phyloP scores from a whole-genome alignment of 257 asterid species.

The Pogostemon cablin region DNA sequence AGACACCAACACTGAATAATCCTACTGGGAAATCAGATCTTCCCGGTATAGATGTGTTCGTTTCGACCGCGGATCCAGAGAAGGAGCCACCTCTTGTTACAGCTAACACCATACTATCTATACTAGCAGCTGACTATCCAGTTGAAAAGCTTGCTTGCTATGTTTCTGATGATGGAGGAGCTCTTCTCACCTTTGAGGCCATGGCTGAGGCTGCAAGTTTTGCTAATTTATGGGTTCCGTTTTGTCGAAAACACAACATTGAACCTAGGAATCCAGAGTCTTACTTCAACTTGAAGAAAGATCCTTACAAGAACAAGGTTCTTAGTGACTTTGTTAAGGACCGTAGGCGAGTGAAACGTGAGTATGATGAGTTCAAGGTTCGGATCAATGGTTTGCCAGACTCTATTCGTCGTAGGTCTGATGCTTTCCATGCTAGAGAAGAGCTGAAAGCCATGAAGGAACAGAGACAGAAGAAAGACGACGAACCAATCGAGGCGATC shows the following conservation, averaged over 20 bases:
- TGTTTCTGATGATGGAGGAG: constrained; percentile 83
- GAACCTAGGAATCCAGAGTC: constrained; percentile 76
- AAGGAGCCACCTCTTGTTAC: constrained; percentile 86
- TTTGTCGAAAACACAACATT: constrained; percentile 71
- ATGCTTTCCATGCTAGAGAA: constrained; percentile 73
- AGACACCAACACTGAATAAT: constrained; percentile 53
- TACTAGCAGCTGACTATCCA: constrained; percentile 68
- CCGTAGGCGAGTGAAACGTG: constrained; percentile 72
- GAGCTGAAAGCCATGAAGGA: constrained; percentile 65
- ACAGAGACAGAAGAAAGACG: constrained; percentile 64
- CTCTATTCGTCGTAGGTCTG: constrained; percentile 69
- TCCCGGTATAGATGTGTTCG: constrained; percentile 68
- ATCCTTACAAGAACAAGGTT: constrained; percentile 72
- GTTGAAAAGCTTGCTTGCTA: constrained; percentile 77
- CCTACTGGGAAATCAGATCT: constrained; percentile 78
- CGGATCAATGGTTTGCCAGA: constrained; percentile 69
- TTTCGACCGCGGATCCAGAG: constrained; percentile 81
- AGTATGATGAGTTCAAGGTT: constrained; percentile 81
- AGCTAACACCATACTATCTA: constrained; percentile 72
- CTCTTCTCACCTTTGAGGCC: constrained; percentile 77
- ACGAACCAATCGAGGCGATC: constrained; percentile 50
- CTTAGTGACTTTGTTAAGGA: constrained; percentile 68
- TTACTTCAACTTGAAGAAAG: constrained; percentile 66
- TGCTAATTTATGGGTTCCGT: constrained; percentile 75
- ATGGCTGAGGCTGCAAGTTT: constrained; percentile 85